Percentiles rank a stretch among this genome's conserved stretches.
These are phyloP conservation scores for Aspergillus sojae DNA, from an alignment of 2,329 filamentous ascomycete species.

Conservation along the genomic window DNA sequence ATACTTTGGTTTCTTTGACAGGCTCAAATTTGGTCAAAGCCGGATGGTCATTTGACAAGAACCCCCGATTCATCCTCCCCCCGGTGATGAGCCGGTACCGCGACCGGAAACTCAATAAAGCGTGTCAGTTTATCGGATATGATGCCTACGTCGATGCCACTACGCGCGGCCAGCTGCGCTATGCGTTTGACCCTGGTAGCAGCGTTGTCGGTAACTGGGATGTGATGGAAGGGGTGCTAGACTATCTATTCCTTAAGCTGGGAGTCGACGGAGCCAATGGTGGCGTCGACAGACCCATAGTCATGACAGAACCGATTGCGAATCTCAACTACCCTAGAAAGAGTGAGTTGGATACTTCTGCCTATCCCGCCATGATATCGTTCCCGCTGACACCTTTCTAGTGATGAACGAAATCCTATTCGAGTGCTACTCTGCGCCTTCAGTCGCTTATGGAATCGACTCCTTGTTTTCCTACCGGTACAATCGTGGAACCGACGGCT, in stretches of 20 bases:
- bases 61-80: constrained; percentile 77
- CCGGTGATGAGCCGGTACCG: constrained; percentile 94
- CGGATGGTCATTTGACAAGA: constrained; percentile 90
- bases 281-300: constrained; percentile 78
- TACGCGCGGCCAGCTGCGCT: constrained; percentile 84
- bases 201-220: constrained; percentile 98
- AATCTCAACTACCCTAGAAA: constrained; percentile 87
- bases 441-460: constrained; percentile 91
- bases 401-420: constrained; percentile 98
- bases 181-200: constrained; percentile 86
- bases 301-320: constrained; percentile 94
- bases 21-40: constrained; percentile 87
- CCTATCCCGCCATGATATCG: neutral
- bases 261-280: constrained; percentile 77
- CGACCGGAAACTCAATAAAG: constrained; percentile 89
- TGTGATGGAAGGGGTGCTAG: constrained; percentile 89
- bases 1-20: constrained; percentile 41
- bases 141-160: constrained; percentile 96
- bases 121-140: constrained; percentile 86
- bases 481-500: constrained; percentile 82
- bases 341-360: constrained; percentile 59
- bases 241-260: constrained; percentile 93
- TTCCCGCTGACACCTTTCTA: constrained; percentile 43
- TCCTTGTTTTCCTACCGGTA: constrained; percentile 94
- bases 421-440: constrained; percentile 90